Evolutionary conservation across 2,329 filamentous ascomycete species (phyloP), one percentile per base, ranked within the genome.

Genomic region (Rhynchosporium secalis): DNA sequence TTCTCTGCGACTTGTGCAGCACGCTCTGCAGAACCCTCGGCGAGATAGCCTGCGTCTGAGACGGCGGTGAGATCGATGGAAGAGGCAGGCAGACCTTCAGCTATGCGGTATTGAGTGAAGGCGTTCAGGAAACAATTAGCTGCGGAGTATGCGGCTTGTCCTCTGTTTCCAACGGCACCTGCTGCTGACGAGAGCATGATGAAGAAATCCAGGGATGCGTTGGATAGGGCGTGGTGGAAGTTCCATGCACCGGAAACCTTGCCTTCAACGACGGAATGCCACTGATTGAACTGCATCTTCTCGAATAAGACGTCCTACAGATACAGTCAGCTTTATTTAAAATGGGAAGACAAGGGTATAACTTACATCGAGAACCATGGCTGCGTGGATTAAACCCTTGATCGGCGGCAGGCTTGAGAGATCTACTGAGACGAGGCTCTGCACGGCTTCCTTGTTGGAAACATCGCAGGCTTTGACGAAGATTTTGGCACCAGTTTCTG

Each of bases 221-320:
- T 20, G 7, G 54, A 26, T 15, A 70, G 60, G 20, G 61, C 58
- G 2, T 72, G 28, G 51, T 72, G 68, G 40, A 72, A 63, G 31
- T 71, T 72, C 67, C 65, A 68, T 3, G 67, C 61, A 0, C 69
- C 70, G 12, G 52, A 36, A 3, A 70, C 69, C 55, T 82, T 81
- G 1, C 78, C 74, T 1, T 62, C 60, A 1, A 76, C 64, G 61
- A 65, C 64, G 2, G 58, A 49, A 7, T 69, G 67, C 72, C 73
- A 81, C 49, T 79, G 70, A 1, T 70, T 64, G 38, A 75, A 74
- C 0, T 69, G 59, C 68, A 72, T 70, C 20, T 68, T 69, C 56
- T 71, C 68, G 29, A 72, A 69, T 4, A 70, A 61, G 5, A 65
- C 58, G 48, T 70, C 69, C 56, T 69, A 20, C 10, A 47, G 1